These are phyloP conservation scores for Steccherinum ochraceum DNA, from an alignment of 768 basidiomycete genomes.

Conservation along the genomic window DNA sequence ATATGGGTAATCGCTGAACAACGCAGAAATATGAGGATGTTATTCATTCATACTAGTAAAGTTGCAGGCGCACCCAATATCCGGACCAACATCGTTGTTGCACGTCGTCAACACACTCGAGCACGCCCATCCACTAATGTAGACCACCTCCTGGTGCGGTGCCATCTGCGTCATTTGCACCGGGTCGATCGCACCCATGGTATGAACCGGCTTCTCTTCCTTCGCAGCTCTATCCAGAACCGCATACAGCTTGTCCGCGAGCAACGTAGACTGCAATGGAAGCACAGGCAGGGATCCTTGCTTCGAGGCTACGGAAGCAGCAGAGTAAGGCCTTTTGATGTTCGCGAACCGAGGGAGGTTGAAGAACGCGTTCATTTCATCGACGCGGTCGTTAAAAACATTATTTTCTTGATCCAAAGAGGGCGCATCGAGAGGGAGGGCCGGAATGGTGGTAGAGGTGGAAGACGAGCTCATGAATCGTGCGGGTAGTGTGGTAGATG, in stretches of 20 bases:
- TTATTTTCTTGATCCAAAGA: constrained; percentile 49
- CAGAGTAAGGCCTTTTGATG: constrained; percentile 75
- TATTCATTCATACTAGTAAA: not conserved
- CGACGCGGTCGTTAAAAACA: constrained; percentile 55
- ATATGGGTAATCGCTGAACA: constrained; percentile 84
- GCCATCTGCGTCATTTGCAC: constrained; percentile 97
- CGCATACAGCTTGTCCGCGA: constrained; percentile 80
- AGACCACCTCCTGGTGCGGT: constrained; percentile 75
- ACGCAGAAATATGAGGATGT: not conserved
- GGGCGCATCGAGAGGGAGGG: constrained; percentile 54
- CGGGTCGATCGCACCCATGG: constrained; percentile 91
- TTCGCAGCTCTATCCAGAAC: constrained; percentile 57
- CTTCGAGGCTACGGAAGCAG: constrained; percentile 77
- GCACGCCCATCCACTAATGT: constrained; percentile 90
- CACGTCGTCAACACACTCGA: constrained; percentile 85
- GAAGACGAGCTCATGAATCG: not conserved
- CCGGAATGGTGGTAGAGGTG: constrained; percentile 14
- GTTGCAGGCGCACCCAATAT: constrained; percentile 56
- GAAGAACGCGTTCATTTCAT: constrained; percentile 69
- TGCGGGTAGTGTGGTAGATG: not conserved
- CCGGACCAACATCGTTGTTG: constrained; percentile 88
- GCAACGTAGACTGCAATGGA: constrained; percentile 68
- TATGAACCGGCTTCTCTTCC: constrained; percentile 70
- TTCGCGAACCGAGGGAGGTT: constrained; percentile 62
- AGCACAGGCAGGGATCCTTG: constrained; percentile 81